Conservation (phyloP, 1,284 basidiomycete species). For the Xanthoconium separans region DNA sequence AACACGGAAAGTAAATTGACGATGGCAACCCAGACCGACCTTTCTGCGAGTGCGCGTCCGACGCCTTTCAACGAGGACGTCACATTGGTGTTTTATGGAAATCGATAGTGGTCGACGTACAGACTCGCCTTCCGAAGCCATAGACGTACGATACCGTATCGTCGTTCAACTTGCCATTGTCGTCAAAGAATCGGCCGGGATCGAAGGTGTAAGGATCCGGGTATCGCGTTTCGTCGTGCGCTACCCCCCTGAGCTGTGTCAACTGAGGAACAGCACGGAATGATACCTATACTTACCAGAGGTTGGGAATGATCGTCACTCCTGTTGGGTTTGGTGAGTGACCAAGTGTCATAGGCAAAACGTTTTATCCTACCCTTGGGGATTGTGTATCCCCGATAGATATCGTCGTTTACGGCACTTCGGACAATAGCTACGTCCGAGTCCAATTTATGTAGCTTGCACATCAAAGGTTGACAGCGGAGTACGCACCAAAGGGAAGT, state of each 20-base stretch:
- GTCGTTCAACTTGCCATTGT: slow-evolving; percentile 7
- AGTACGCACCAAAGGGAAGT: slow-evolving; percentile 11
- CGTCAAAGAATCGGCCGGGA: slow-evolving; percentile 10
- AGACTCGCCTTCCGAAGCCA: slow-evolving; percentile 7
- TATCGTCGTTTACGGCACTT: slow-evolving; percentile 7
- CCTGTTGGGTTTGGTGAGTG: not conserved
- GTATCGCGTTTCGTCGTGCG: slow-evolving; percentile 14
- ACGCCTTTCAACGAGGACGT: slow-evolving; percentile 4
- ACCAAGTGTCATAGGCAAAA: not conserved
- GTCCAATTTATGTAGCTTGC: not conserved
- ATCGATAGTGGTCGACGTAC: not conserved
- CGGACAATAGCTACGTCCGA: slow-evolving; percentile 3
- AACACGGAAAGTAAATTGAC: slow-evolving; percentile 7
- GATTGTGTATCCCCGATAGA: slow-evolving; percentile 10
- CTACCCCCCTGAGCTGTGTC: slow-evolving; percentile 10
- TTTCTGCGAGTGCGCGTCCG: slow-evolving; percentile 3
- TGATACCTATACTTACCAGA: slow-evolving; percentile 5
- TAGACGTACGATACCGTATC: slow-evolving; percentile 15
- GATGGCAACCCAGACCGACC: slow-evolving; percentile 7
- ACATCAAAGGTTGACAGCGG: not conserved
- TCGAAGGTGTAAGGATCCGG: slow-evolving; percentile 8
- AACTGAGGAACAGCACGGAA: not conserved
- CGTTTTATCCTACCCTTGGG: slow-evolving; percentile 5
- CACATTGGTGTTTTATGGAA: not conserved
- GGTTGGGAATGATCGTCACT: slow-evolving; percentile 4